A percentile compares a stretch with the other conserved stretches of the same genome.
Conservation (phyloP, 2,329 filamentous ascomycete species). For the Mycosphaerella arachidis region DNA sequence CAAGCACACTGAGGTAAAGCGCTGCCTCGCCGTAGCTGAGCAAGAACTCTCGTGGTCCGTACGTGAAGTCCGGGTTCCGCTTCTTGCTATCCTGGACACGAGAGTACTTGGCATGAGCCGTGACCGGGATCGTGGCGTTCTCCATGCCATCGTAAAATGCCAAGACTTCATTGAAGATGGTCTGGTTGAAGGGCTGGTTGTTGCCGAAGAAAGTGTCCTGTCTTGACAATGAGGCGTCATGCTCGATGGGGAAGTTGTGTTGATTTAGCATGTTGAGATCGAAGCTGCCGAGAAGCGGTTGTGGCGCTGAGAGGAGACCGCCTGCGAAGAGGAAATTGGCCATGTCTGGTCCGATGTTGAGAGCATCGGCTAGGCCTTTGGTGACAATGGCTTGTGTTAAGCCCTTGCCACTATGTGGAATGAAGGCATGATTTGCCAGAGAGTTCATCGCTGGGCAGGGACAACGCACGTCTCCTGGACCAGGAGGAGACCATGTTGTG, state of each 20-base stretch:
- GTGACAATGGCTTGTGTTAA: constrained; percentile 23
- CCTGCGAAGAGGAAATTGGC: constrained; percentile 21
- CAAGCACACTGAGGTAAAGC: constrained; percentile 35
- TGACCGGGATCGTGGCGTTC: constrained; percentile 27
- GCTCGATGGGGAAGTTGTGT: constrained; percentile 37
- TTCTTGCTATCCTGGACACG: constrained; percentile 26
- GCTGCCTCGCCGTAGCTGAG: constrained; percentile 37
- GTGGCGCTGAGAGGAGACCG: constrained; percentile 18
- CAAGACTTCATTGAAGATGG: constrained; percentile 31
- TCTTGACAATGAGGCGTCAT: constrained; percentile 35
- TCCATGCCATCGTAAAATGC: constrained; percentile 24
- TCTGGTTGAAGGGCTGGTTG: constrained; percentile 34
- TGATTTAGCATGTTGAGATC: constrained; percentile 26
- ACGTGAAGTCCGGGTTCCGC: constrained; percentile 32
- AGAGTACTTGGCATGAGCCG: constrained; percentile 29
- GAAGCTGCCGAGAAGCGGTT: constrained; percentile 12
- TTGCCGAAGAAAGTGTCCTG: constrained; percentile 34
- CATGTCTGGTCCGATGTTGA: constrained; percentile 26
- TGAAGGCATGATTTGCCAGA: constrained; percentile 17
- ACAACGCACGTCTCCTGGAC: background rate
- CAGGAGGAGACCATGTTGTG: background rate
- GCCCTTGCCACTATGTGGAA: constrained; percentile 22
- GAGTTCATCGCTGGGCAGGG: constrained; percentile 14
- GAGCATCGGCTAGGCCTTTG: constrained; percentile 19
- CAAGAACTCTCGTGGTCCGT: constrained; percentile 30